Evolutionary conservation across 768 basidiomycete genomes (phyloP), one percentile per base, ranked within the genome.

Genomic region (Pholiota microspora): DNA sequence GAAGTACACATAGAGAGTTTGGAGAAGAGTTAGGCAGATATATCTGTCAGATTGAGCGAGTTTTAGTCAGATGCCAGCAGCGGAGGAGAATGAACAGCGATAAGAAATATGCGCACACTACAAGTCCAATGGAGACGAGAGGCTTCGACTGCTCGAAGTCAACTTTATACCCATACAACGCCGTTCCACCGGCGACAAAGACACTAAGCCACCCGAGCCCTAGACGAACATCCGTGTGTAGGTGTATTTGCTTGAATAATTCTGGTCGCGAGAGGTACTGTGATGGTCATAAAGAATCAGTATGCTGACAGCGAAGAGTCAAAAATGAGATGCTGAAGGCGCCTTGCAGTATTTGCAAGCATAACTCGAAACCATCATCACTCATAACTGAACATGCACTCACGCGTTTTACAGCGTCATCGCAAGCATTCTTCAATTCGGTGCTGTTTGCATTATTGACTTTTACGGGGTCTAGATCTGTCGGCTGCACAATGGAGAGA

Each of bases 131-230:
- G 78, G 85, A 87, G 16, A 96, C 83, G 28, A 82, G 83, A 9
- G 83, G 80, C 72, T 97, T 96, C 57, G 89, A 84, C 68, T 86
- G 81, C 69, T 96, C 91, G 68, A 96, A 98, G n/a, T 90, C 88
- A 42, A 87, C 74, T 64, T 88, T 86, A 71, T 86, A 93, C 29
- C 92, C 91, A 64, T 96, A 96, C 38, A 92, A 75, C 29, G 87
- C 88, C 25, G 92, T 92, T 10, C 81, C 88, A 40, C 80, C 81
- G 18, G 94, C 92, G 13, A 95, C 78, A 55, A 94, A 79, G 45
- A 94, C 89, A 57, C 88, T 83, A 13, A 86, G 73, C 89, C 93
- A 98, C 25, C 96, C 96, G 10, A 98, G 78, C 0, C 74, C 84
- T 38, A 98, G 80, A 46, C 92, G 85, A 9, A 97, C 85, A 65